Evolutionary conservation across 305 asterid species (phyloP).

Genomic region (Solanum hybrid): DNA sequence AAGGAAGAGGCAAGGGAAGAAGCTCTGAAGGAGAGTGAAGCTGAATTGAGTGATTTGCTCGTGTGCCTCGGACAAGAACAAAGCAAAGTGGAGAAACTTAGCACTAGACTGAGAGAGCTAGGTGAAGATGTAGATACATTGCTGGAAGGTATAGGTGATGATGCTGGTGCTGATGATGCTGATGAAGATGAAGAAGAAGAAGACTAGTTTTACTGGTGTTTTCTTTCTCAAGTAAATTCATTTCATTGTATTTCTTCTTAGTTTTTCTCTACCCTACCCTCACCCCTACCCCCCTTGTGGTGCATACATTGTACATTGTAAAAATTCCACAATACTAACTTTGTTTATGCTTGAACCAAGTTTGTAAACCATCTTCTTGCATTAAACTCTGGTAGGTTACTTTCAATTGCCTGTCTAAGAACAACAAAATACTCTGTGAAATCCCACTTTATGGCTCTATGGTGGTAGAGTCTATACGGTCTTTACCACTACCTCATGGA

Average conservation of each 20-base stretch:
- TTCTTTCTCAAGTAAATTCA: neutral
- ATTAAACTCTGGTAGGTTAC: neutral
- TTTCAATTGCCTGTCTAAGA: neutral
- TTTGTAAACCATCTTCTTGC: neutral
- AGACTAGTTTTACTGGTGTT: slow-evolving; percentile 6
- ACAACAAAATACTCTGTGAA: neutral
- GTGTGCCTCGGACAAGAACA: slow-evolving; percentile 98
- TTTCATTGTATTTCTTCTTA: neutral
- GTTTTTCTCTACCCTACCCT: neutral
- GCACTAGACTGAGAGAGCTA: slow-evolving; percentile 48
- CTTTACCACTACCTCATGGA: neutral
- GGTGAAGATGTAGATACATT: slow-evolving; percentile 72
- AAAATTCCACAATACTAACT: neutral
- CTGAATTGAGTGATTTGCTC: slow-evolving; percentile 68
- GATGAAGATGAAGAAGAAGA: slow-evolving; percentile 27
- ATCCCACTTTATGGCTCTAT: neutral
- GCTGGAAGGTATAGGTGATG: slow-evolving; percentile 63
- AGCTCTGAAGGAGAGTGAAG: slow-evolving; percentile 90
- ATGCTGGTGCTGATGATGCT: slow-evolving; percentile 17
- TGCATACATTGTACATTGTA: slow-evolving; percentile 8
- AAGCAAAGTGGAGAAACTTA: slow-evolving; percentile 81
- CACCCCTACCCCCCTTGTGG: neutral
- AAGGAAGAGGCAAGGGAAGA: slow-evolving; percentile 80
- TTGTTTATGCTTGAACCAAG: neutral
- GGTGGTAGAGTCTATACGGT: neutral